Evolutionary conservation across 805 yeast species (phyloP).

Genomic region (Starmerella vaccinii): DNA sequence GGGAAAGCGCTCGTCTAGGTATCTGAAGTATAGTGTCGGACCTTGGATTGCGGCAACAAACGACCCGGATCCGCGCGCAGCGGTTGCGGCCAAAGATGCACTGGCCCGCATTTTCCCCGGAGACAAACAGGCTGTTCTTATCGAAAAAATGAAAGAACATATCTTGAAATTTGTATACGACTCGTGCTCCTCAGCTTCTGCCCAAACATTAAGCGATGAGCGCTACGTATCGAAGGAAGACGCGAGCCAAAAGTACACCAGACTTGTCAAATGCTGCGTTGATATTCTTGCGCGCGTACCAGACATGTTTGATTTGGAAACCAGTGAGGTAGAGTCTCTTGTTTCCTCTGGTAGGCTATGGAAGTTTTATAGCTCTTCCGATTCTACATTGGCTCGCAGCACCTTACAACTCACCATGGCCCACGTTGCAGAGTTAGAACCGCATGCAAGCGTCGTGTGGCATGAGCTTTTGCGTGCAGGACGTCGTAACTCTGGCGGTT

Average conservation of each 20-base stretch:
- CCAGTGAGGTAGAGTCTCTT: constrained; percentile 29
- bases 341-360: constrained; percentile 38
- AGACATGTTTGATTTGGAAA: constrained; percentile 8
- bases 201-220: constrained; percentile 62
- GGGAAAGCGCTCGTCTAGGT: constrained; percentile 51
- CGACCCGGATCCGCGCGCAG: constrained; percentile 58
- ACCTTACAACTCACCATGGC: constrained; percentile 34
- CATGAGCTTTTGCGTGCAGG: constrained; percentile 23
- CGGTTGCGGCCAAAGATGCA: constrained; percentile 40
- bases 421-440: constrained; percentile 21
- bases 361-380: constrained; percentile 35
- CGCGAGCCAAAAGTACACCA: constrained; percentile 48
- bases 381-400: constrained; percentile 37
- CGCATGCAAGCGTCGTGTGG: constrained; percentile 11
- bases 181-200: constrained; percentile 46
- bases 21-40: constrained; percentile 62
- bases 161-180: constrained; percentile 47
- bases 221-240: constrained; percentile 60
- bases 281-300: constrained; percentile 15
- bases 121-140: constrained; percentile 45
- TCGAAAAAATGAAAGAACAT: constrained; percentile 49
- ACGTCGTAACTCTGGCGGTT: constrained; percentile 17
- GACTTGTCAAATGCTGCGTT: constrained; percentile 46
- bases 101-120: constrained; percentile 48
- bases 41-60: constrained; percentile 60